Percentiles rank a stretch among this genome's conserved stretches.
Evolutionary conservation across 148 eudicot genomes (phyloP).

Genomic region (Arctostaphylos glauca): DNA sequence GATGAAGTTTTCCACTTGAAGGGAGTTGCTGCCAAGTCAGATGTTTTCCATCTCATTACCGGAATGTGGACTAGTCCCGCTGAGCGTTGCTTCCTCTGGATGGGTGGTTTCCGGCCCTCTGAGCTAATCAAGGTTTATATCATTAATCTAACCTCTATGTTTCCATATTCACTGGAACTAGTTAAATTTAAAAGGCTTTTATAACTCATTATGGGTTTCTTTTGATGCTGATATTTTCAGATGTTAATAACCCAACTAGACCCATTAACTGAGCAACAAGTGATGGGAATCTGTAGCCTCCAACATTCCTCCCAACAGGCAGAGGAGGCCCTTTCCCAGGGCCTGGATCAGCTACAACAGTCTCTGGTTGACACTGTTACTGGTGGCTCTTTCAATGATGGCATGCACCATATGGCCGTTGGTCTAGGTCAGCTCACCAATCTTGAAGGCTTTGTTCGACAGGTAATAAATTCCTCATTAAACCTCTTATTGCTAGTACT

Average conservation of each 20-base stretch:
- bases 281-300: constrained; percentile 75
- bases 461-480: constrained; percentile 37
- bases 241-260: constrained; percentile 70
- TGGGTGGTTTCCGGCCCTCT: constrained; percentile 96
- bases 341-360: constrained; percentile 74
- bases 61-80: constrained; percentile 96
- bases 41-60: constrained; percentile 80
- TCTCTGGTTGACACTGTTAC: constrained; percentile 73
- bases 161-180: too few species aligned
- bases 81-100: constrained; percentile 98
- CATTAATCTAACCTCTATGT: too few species aligned
- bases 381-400: constrained; percentile 48
- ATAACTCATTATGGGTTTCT: background rate
- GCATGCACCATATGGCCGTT: constrained; percentile 83
- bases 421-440: constrained; percentile 80
- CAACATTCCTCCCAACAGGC: constrained; percentile 89
- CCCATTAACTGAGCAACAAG: constrained; percentile 80
- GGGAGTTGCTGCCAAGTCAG: constrained; percentile 75
- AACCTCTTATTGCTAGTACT: too few species aligned
- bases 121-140: constrained; percentile 84
- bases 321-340: constrained; percentile 82
- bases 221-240: constrained; percentile 25
- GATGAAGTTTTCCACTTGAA: constrained; percentile 79
- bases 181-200: too few species aligned
- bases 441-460: constrained; percentile 84